phyloP scores from a whole-genome alignment of 1,139 yeast species.

The Scheffersomyces lignicola region DNA sequence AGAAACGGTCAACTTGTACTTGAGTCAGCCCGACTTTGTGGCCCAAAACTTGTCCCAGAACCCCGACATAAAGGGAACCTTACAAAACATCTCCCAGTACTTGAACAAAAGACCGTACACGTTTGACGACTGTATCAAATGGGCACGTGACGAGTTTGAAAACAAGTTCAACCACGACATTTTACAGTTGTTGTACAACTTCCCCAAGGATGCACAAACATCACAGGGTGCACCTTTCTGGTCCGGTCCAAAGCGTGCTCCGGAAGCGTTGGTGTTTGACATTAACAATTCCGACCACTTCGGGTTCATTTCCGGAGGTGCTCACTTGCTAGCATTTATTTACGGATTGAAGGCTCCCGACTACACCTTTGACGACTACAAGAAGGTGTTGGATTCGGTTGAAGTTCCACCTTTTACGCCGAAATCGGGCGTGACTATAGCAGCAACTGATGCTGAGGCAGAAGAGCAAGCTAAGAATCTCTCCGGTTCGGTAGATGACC shows the following conservation, averaged over 20 bases:
- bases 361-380: conserved; percentile 45
- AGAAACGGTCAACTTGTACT: conserved; percentile 86
- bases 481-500: conserved; percentile 56
- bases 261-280: conserved; percentile 78
- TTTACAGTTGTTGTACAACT: conserved; percentile 84
- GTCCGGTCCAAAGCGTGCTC: conserved; percentile 98
- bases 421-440: conserved; percentile 73
- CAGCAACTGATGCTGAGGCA: conserved; percentile 85
- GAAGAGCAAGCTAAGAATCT: conserved; percentile 65
- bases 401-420: conserved; percentile 58
- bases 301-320: conserved; percentile 83
- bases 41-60: conserved; percentile 88
- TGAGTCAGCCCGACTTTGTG: conserved; percentile 89
- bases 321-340: conserved; percentile 85
- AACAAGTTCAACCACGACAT: conserved; percentile 81
- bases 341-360: conserved; percentile 71
- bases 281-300: conserved; percentile 73
- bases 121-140: conserved; percentile 89
- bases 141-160: conserved; percentile 95
- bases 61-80: conserved; percentile 85
- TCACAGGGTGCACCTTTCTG: conserved; percentile 93
- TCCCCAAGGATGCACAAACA: conserved; percentile 91
- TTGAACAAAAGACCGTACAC: conserved; percentile 80
- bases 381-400: conserved; percentile 51
- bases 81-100: conserved; percentile 73